phyloP scores from a whole-genome alignment of 495 filamentous ascomycete species.

The Penicillium coprophilum region DNA sequence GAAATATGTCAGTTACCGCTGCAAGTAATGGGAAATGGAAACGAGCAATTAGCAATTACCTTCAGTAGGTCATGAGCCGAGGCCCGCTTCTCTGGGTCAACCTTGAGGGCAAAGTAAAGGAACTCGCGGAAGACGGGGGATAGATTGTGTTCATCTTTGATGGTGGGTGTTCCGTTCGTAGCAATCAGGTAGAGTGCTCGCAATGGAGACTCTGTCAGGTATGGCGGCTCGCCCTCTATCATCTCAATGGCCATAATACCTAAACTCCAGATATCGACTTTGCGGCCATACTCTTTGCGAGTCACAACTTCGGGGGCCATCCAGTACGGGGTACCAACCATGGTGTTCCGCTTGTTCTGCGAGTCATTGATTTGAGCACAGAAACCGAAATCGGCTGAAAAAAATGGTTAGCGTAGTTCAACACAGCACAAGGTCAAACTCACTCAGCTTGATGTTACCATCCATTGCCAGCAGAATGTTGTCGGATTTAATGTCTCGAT shows the following conservation, averaged over 20 bases:
- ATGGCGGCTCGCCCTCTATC: constrained; percentile 98
- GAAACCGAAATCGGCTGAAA: constrained; percentile 92
- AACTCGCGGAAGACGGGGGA: constrained; percentile 85
- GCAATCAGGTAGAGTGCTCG: constrained; percentile 94
- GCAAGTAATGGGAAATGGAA: constrained; percentile 7
- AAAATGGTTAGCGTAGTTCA: constrained; percentile 29
- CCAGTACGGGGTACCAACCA: constrained; percentile 99
- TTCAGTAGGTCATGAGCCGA: constrained; percentile 89
- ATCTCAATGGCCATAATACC: constrained; percentile 99
- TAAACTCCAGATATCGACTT: constrained; percentile 97
- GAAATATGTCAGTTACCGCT: constrained; percentile 27
- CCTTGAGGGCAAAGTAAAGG: constrained; percentile 84
- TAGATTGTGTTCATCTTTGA: constrained; percentile 88
- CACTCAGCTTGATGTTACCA: constrained; percentile 97
- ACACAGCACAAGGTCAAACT: constrained; percentile 37
- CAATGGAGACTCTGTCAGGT: constrained; percentile 91
- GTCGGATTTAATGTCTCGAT: constrained; percentile 98
- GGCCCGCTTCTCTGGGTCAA: constrained; percentile 93
- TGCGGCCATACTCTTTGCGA: constrained; percentile 94
- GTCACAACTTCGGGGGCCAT: constrained; percentile 99
- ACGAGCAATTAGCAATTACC: constrained; percentile 55
- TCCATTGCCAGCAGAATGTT: constrained; percentile 95
- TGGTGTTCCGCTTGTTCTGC: constrained; percentile 95
- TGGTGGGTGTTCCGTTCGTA: constrained; percentile 90
- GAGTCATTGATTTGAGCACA: constrained; percentile 98